Conservation (phyloP, 2,329 filamentous ascomycete species). For the Fonsecaea monophora region DNA sequence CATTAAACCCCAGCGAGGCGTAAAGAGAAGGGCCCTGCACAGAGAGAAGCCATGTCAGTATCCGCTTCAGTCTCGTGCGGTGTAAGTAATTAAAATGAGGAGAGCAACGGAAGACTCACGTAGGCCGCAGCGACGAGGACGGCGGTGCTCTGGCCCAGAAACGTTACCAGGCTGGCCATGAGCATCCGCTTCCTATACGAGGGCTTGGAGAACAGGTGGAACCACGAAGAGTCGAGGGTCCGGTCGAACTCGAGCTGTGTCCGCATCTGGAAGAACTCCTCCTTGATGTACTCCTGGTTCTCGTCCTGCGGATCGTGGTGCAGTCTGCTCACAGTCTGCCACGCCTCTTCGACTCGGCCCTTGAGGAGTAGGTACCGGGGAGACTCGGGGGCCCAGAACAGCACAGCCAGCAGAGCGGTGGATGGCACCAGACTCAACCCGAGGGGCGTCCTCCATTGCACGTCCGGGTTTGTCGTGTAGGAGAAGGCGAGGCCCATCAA, state of each 20-base stretch:
- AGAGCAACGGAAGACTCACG: background rate
- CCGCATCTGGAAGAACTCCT: slow-evolving; percentile 33
- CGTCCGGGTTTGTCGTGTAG: slow-evolving; percentile 8
- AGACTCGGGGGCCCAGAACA: slow-evolving; percentile 21
- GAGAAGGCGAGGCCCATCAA: slow-evolving; percentile 18
- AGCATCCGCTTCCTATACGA: slow-evolving; percentile 22
- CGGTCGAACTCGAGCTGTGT: slow-evolving; percentile 22
- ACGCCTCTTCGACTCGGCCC: slow-evolving; percentile 24
- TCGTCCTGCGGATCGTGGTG: slow-evolving; percentile 15
- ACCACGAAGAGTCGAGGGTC: slow-evolving; percentile 13
- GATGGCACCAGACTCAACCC: slow-evolving; percentile 6
- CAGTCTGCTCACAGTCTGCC: slow-evolving; percentile 16
- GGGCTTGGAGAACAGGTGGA: slow-evolving; percentile 13
- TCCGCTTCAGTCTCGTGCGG: background rate
- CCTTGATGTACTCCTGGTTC: slow-evolving; percentile 20
- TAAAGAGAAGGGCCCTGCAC: slow-evolving; percentile 54
- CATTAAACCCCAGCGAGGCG: slow-evolving; percentile 52
- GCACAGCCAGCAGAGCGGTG: background rate
- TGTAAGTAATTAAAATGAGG: background rate
- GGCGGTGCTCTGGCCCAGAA: slow-evolving; percentile 40
- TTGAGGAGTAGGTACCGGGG: slow-evolving; percentile 29
- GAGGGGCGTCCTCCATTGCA: slow-evolving; percentile 15
- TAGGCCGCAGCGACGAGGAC: slow-evolving; percentile 49
- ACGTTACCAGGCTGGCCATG: slow-evolving; percentile 9
- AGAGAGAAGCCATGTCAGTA: background rate